Percentiles rank a stretch among this genome's conserved stretches.
These are phyloP conservation scores for Puccinia triticina DNA, from an alignment of 1,284 basidiomycete genomes.

Conservation along the genomic window DNA sequence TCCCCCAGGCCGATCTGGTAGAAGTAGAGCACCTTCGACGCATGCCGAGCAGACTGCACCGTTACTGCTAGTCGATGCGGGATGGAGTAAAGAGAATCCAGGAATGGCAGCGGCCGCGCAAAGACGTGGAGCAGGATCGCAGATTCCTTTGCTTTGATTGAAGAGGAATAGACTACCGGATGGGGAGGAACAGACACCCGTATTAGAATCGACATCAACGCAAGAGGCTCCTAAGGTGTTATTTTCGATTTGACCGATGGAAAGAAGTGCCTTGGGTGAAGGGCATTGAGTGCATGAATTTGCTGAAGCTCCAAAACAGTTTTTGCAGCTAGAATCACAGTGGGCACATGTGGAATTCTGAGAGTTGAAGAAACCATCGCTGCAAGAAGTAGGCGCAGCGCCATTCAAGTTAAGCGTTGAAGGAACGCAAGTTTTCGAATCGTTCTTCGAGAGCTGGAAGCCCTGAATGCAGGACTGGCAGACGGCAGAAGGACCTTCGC, in stretches of 20 bases:
- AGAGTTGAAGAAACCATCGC: conserved; percentile 31
- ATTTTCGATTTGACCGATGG: conserved; percentile 23
- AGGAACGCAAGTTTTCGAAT: conserved; percentile 29
- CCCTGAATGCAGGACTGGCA: conserved; percentile 33
- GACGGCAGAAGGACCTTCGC: conserved; percentile 16
- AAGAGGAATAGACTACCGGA: conserved; percentile 25
- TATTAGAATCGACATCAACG: conserved; percentile 32
- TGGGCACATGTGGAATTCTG: conserved; percentile 28
- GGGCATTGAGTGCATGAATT: conserved; percentile 21
- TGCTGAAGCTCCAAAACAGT: conserved; percentile 44
- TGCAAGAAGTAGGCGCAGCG: conserved; percentile 26
- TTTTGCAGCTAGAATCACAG: conserved; percentile 25
- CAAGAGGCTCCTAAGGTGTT: conserved; percentile 27
- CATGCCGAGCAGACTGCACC: conserved; percentile 32
- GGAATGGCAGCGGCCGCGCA: conserved; percentile 31
- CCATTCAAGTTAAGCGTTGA: conserved; percentile 14
- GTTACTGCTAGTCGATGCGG: not conserved
- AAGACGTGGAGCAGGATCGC: conserved; percentile 40
- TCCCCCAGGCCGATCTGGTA: conserved; percentile 19
- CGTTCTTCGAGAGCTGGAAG: conserved; percentile 21
- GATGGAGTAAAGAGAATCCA: conserved; percentile 33
- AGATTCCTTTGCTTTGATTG: conserved; percentile 39
- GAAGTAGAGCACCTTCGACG: conserved; percentile 28
- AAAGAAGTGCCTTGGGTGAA: conserved; percentile 15
- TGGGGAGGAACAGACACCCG: conserved; percentile 33